Percentiles rank a stretch among this genome's conserved stretches.
Conservation (phyloP, 306 rosid species). For the Acacia acuminata region DNA sequence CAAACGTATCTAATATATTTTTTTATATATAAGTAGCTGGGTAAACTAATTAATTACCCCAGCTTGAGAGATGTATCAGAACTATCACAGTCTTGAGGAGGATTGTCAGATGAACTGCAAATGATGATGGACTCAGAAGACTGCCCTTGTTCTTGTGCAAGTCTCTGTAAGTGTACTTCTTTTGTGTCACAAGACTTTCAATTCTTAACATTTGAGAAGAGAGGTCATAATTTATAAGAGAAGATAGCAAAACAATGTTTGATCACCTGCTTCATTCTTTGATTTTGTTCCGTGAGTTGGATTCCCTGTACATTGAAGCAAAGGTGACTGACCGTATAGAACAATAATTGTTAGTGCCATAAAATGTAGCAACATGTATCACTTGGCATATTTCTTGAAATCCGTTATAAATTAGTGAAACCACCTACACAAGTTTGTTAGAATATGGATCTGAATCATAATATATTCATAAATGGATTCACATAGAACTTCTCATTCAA, state of each 20-base stretch:
- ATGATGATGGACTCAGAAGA: constrained; percentile 29
- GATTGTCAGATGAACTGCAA: constrained; percentile 29
- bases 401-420: not conserved
- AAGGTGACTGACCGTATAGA: not conserved
- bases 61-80: constrained; percentile 45
- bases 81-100: constrained; percentile 28
- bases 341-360: not conserved
- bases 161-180: not conserved
- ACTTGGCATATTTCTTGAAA: not conserved
- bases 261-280: constrained; percentile 39
- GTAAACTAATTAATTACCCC: constrained; percentile 32
- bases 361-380: not conserved
- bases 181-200: not conserved
- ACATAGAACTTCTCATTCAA: not conserved
- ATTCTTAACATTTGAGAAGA: not conserved
- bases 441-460: not conserved
- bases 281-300: constrained; percentile 35
- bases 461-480: not conserved
- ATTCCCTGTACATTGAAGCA: constrained; percentile 25
- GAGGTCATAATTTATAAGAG: not conserved
- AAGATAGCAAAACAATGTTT: not conserved
- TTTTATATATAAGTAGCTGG: not conserved
- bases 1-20: too few species aligned
- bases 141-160: constrained; percentile 21
- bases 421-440: too few species aligned